phyloP scores from a whole-genome alignment of 805 yeast genomes.

The Yamadazyma ubonensis region DNA sequence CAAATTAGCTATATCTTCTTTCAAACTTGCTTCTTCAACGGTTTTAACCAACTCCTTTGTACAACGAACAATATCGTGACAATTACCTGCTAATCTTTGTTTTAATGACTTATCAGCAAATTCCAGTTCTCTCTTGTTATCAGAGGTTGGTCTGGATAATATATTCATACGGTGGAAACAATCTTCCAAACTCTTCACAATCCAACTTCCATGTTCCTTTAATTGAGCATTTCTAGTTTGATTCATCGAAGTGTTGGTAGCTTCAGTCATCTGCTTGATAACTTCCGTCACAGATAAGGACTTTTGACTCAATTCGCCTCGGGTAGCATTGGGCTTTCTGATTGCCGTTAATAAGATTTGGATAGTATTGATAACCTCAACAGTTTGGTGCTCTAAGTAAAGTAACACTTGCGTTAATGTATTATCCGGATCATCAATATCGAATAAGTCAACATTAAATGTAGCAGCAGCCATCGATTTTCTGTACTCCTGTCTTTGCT shows the following conservation, averaged over 20 bases:
- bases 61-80: constrained; percentile 94
- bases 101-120: constrained; percentile 86
- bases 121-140: constrained; percentile 48
- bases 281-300: constrained; percentile 76
- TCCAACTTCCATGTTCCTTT: constrained; percentile 90
- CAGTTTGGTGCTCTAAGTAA: constrained; percentile 91
- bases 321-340: constrained; percentile 72
- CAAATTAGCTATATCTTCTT: constrained; percentile 78
- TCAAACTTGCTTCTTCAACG: constrained; percentile 89
- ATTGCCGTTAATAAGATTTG: constrained; percentile 77
- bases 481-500: constrained; percentile 45
- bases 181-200: constrained; percentile 80
- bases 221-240: constrained; percentile 82
- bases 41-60: constrained; percentile 95
- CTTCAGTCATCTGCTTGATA: constrained; percentile 84
- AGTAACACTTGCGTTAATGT: constrained; percentile 78
- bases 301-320: constrained; percentile 68
- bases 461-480: constrained; percentile 52
- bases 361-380: constrained; percentile 84
- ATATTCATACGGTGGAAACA: constrained; percentile 80
- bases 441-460: constrained; percentile 72
- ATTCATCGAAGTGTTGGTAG: constrained; percentile 82
- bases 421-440: constrained; percentile 84
- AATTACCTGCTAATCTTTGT: constrained; percentile 92
- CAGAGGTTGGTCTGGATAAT: constrained; percentile 50